Base-by-base conservation (phyloP, 805 yeast genomes). In the Kuraishia floccosa region DNA sequence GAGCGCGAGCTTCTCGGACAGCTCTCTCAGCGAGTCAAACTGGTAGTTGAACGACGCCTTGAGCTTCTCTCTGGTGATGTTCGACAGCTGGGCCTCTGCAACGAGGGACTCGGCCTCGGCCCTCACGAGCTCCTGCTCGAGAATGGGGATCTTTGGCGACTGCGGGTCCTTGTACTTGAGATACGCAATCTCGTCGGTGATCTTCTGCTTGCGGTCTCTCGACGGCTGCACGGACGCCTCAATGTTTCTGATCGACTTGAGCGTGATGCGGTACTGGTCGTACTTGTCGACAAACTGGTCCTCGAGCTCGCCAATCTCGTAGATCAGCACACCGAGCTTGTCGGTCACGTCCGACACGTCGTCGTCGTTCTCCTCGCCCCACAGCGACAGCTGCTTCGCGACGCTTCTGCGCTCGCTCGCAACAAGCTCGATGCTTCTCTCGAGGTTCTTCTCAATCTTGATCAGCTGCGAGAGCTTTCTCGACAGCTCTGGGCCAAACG, bases 71-170 rank as follows among this genome's bases (percentile, higher is more conserved):
- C 98, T 83, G 49, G 97, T 89, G 63, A 91, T 89, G 68, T 89
- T 89, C 40, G 96, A 84, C 56, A 89, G 76, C 69, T 89, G 98
- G 37, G 97, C 97, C 69, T 89, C 98, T 37, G 98, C 98, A 49
- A 89, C 98, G 48, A 89, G 76, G 31, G 96, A 85, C 67, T 91
- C 97, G 43, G 97, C 97, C 70, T 89, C 98, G 31, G 97, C 96
- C 63, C 98, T 79, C 44, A 91, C 97, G 56, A 91, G 74, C 65
- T 91, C 97, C 68, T 91, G 97, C 71, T 89, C 98, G 58, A 89
- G 75, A 33, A 87, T 89, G 42, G 83, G 77, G 44, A 89, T 82
- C 71, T 89, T 89, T 58, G 96, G 93, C 33, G 96, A 85, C 64
- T 82, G 85, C 41, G 98, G 97, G 61, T 89, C 97, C 72, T 89